phyloP scores from a whole-genome alignment of 2,329 filamentous ascomycete species.

The Oidium heveae region DNA sequence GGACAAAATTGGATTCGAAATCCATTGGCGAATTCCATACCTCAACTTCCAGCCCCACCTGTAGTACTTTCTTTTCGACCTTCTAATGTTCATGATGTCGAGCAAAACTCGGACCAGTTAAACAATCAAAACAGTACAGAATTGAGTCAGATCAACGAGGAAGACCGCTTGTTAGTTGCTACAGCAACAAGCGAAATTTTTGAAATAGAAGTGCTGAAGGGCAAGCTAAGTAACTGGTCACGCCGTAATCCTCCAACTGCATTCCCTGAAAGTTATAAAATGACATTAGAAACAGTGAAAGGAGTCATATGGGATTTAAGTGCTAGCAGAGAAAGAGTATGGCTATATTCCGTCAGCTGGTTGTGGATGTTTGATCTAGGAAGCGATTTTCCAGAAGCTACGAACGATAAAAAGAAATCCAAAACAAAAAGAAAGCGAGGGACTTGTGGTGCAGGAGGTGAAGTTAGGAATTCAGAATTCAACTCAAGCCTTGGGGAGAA shows the following conservation, averaged over 20 bases:
- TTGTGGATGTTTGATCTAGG: slow-evolving; percentile 79
- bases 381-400: slow-evolving; percentile 29
- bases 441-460: slow-evolving; percentile 26
- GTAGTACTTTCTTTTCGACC: slow-evolving; percentile 43
- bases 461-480: slow-evolving; percentile 16
- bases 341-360: slow-evolving; percentile 71
- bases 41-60: slow-evolving; percentile 38
- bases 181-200: slow-evolving; percentile 43
- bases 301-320: slow-evolving; percentile 61
- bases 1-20: slow-evolving; percentile 53
- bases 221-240: slow-evolving; percentile 64
- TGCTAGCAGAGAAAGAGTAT: slow-evolving; percentile 33
- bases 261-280: slow-evolving; percentile 49
- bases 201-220: slow-evolving; percentile 55
- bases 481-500: slow-evolving; percentile 16
- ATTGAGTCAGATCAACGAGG: slow-evolving; percentile 27
- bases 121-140: slow-evolving; percentile 10
- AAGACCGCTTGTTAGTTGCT: slow-evolving; percentile 31
- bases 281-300: slow-evolving; percentile 56
- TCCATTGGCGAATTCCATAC: slow-evolving; percentile 41
- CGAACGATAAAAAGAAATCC: slow-evolving; percentile 3
- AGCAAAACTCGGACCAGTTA: slow-evolving; percentile 11
- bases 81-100: slow-evolving; percentile 15
- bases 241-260: slow-evolving; percentile 52
- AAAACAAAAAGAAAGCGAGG: slow-evolving; percentile 14